Conservation (phyloP, 1,284 basidiomycete genomes). For the Xerocomus amazonicus region DNA sequence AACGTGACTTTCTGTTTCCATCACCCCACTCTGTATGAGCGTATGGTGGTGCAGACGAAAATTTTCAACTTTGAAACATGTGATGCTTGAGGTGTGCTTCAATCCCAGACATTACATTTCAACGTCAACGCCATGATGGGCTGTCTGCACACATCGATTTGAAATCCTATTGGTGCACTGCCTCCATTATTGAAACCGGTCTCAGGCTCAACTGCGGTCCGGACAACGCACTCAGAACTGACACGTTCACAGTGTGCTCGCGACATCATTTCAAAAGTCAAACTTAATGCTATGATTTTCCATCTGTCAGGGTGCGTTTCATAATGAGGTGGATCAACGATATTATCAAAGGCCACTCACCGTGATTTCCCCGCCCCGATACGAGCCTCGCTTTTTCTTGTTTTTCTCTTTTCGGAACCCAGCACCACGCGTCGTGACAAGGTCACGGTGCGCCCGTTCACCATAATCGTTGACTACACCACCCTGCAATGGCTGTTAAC, state of each 20-base stretch:
- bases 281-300: constrained; percentile 86
- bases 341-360: constrained; percentile 41
- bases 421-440: constrained; percentile 90
- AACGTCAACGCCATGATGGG: too few species aligned
- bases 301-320: constrained; percentile 47
- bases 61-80: too few species aligned
- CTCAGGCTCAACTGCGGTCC: background rate
- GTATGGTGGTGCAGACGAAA: too few species aligned
- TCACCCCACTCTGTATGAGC: too few species aligned
- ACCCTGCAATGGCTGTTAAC: constrained; percentile 2
- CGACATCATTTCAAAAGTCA: constrained; percentile 34
- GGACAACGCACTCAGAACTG: background rate
- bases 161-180: too few species aligned
- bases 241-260: background rate
- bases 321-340: constrained; percentile 5
- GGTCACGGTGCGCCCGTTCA: constrained; percentile 77
- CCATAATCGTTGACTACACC: constrained; percentile 81
- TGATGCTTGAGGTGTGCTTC: too few species aligned
- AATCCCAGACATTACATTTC: too few species aligned
- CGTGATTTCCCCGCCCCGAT: constrained; percentile 89
- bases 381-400: constrained; percentile 97
- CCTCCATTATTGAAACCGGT: too few species aligned
- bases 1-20: constrained; percentile 22
- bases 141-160: too few species aligned
- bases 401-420: constrained; percentile 99